A percentile compares a stretch with the other conserved stretches of the same genome.
Conservation (phyloP, 352 stramenopile species). For the Peronospora belbahrii region DNA sequence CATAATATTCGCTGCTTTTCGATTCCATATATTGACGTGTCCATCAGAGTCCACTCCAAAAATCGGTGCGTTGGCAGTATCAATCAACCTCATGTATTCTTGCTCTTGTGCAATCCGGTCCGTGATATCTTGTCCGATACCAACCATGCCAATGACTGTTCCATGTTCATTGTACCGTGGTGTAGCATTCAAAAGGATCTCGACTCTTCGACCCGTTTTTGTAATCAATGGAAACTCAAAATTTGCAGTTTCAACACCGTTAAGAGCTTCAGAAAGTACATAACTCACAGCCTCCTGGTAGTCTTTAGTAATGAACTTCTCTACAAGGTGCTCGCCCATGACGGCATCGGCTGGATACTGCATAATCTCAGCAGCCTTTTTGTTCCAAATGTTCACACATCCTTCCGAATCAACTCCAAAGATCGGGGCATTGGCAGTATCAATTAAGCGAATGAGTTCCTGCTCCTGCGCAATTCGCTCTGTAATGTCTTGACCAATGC, state of each 20-base stretch:
- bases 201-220: constrained; percentile 30
- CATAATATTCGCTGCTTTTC: constrained; percentile 46
- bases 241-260: constrained; percentile 45
- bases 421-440: constrained; percentile 66
- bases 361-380: constrained; percentile 54
- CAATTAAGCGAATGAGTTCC: constrained; percentile 56
- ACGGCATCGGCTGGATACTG: constrained; percentile 51
- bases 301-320: constrained; percentile 53
- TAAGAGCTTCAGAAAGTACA: constrained; percentile 50
- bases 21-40: constrained; percentile 58
- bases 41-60: constrained; percentile 57
- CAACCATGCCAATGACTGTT: constrained; percentile 45
- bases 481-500: constrained; percentile 73
- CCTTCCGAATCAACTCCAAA: constrained; percentile 62
- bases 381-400: constrained; percentile 62
- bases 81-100: constrained; percentile 61
- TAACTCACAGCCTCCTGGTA: constrained; percentile 44
- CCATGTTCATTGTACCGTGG: constrained; percentile 40
- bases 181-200: constrained; percentile 47
- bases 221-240: constrained; percentile 65
- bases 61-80: constrained; percentile 62
- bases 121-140: constrained; percentile 64
- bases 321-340: constrained; percentile 50
- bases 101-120: constrained; percentile 55
- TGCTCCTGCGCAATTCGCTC: constrained; percentile 54